These are phyloP conservation scores for Afroboletus lepidellus DNA, from an alignment of 1,284 basidiomycete genomes.

Conservation along the genomic window DNA sequence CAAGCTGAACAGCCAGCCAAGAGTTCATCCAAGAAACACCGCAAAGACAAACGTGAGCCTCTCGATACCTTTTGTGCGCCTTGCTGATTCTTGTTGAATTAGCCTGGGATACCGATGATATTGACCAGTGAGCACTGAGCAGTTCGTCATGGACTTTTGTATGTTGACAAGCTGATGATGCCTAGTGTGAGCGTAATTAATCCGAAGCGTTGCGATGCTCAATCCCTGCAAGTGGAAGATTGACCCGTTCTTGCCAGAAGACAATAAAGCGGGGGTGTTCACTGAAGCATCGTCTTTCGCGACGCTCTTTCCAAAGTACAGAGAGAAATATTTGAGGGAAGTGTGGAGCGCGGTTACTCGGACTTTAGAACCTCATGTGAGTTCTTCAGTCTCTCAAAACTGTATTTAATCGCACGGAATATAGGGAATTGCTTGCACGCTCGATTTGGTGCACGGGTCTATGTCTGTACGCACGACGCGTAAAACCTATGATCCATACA, in stretches of 20 bases:
- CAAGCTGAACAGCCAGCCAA: constrained; percentile 44
- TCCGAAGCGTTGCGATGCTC: constrained; percentile 6
- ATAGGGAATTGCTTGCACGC: constrained; percentile 86
- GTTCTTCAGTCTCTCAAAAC: constrained; percentile 16
- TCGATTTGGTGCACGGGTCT: constrained; percentile 94
- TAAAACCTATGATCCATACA: constrained; percentile 96
- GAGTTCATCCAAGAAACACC: constrained; percentile 84
- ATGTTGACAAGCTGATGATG: constrained; percentile 18
- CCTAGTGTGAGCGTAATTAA: constrained; percentile 34
- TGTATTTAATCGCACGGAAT: constrained; percentile 4
- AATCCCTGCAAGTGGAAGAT: constrained; percentile 75
- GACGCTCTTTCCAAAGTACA: constrained; percentile 97
- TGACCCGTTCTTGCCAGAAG: constrained; percentile 69
- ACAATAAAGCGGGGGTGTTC: constrained; percentile 84
- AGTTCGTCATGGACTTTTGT: neutral
- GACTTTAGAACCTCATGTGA: constrained; percentile 79
- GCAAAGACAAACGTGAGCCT: constrained; percentile 88
- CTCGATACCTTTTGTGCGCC: neutral
- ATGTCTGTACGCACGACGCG: constrained; percentile 98
- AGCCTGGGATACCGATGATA: constrained; percentile 99
- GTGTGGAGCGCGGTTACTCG: constrained; percentile 94
- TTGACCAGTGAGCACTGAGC: constrained; percentile 97
- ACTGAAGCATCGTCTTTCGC: constrained; percentile 97
- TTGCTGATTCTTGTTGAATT: constrained; percentile 18
- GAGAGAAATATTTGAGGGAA: constrained; percentile 94